Conservation (phyloP, 441 rosid species). For the Flueggea neowawraea region DNA sequence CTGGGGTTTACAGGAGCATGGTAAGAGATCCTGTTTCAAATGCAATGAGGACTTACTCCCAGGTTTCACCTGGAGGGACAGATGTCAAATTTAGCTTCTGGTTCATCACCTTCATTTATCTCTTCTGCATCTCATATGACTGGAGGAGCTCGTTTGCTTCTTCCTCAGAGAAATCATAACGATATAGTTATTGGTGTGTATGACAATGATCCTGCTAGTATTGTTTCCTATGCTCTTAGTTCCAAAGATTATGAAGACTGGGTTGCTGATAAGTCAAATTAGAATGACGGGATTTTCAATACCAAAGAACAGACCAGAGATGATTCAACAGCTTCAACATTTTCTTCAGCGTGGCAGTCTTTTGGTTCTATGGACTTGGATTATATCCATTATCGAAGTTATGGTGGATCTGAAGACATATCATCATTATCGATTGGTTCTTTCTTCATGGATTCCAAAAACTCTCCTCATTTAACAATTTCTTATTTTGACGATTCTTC, state of each 20-base stretch:
- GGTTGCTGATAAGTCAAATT: conserved; percentile 47
- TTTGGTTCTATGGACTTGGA: conserved; percentile 61
- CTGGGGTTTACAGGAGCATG: conserved; percentile 81
- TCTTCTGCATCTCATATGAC: conserved; percentile 62
- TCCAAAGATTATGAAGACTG: conserved; percentile 77
- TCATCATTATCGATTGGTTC: conserved; percentile 34
- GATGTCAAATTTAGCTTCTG: conserved; percentile 52
- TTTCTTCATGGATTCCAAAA: conserved; percentile 42
- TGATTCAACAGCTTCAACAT: conserved; percentile 44
- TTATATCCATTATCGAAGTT: conserved; percentile 50
- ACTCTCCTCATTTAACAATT: conserved; percentile 71
- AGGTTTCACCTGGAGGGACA: conserved; percentile 69
- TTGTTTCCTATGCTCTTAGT: conserved; percentile 80
- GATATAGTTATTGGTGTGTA: conserved; percentile 78
- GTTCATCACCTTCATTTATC: conserved; percentile 47
- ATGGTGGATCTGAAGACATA: conserved; percentile 51
- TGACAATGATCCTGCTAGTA: conserved; percentile 84
- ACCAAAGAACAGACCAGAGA: conserved; percentile 30
- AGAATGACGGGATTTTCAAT: conserved; percentile 37
- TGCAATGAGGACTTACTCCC: conserved; percentile 55
- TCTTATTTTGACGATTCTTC: conserved; percentile 65
- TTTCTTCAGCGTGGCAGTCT: conserved; percentile 69
- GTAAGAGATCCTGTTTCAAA: conserved; percentile 77
- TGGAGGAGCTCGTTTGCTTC: conserved; percentile 75
- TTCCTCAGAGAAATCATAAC: conserved; percentile 44